Percentiles rank a stretch among this genome's conserved stretches.
phyloP scores from a whole-genome alignment of 176 grass and related monocot genomes.

The Ensete ventricosum region DNA sequence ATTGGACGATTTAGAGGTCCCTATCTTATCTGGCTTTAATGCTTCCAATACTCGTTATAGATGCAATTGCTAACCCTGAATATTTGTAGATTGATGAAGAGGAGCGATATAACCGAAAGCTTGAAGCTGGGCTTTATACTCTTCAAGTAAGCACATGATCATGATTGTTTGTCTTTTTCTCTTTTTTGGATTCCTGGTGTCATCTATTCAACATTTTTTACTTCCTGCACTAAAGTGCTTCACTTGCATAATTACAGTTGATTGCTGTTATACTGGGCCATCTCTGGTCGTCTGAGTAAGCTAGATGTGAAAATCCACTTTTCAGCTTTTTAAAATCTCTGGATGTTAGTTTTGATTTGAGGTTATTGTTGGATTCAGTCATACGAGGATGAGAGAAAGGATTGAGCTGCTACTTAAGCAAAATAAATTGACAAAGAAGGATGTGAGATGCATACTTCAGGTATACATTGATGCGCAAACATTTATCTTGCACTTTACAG shows the following conservation, averaged over 20 bases:
- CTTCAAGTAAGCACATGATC: conserved; percentile 54
- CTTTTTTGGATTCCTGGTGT: conserved; percentile 2
- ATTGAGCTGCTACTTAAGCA: conserved; percentile 88
- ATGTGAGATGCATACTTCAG: conserved; percentile 80
- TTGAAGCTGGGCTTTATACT: conserved; percentile 88
- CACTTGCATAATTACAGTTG: conserved; percentile 44
- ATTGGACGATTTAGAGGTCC: conserved; percentile 86
- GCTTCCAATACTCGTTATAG: background rate
- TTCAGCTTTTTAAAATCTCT: background rate
- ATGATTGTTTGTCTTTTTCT: conserved; percentile 8
- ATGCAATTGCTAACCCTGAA: background rate
- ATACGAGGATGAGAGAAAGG: conserved; percentile 67
- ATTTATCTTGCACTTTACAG: background rate
- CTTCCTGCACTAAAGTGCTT: conserved; percentile 9
- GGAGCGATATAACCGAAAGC: conserved; percentile 76
- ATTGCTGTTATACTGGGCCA: conserved; percentile 86
- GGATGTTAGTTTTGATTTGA: background rate
- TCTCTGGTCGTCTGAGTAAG: conserved; percentile 93
- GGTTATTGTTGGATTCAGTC: conserved; percentile 35
- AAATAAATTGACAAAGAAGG: conserved; percentile 78
- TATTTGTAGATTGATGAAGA: conserved; percentile 78
- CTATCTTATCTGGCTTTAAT: background rate
- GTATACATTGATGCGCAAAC: conserved; percentile 20
- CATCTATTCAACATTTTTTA: conserved; percentile 13
- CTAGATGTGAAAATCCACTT: background rate